A percentile compares a stretch with the other conserved stretches of the same genome.
Conservation (phyloP, 148 eudicot genomes). For the Rhododendron molle region DNA sequence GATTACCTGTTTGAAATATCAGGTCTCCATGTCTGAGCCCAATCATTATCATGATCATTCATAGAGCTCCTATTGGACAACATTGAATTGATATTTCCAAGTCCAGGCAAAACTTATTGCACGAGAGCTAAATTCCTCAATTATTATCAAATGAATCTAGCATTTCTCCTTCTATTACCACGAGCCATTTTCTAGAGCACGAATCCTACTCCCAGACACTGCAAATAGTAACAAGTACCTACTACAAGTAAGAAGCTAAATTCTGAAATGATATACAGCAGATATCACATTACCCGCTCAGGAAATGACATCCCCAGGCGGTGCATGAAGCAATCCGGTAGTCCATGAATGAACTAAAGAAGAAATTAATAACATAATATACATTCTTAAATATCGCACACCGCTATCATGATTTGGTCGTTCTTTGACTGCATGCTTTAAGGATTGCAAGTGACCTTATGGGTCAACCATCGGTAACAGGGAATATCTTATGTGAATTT, state of each 20-base stretch:
- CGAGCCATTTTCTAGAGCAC: slow-evolving; percentile 1
- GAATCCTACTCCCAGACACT: neutral
- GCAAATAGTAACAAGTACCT: neutral
- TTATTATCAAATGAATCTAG: slow-evolving; percentile 10
- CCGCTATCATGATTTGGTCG: neutral
- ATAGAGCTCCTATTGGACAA: slow-evolving; percentile 33
- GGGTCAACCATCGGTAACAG: neutral
- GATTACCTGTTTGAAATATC: slow-evolving; percentile 21
- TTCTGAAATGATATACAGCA: neutral
- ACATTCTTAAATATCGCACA: neutral
- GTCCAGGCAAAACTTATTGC: slow-evolving; percentile 22
- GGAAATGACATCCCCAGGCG: neutral
- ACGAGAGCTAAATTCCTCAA: slow-evolving; percentile 20
- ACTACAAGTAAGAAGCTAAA: neutral
- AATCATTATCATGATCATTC: slow-evolving; percentile 17
- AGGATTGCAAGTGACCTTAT: neutral
- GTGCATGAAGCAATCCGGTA: neutral
- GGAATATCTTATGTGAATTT: neutral
- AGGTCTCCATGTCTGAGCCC: slow-evolving; percentile 13
- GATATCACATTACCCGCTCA: neutral
- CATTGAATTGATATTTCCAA: slow-evolving; percentile 30
- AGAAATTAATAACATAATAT: neutral
- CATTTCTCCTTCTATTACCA: slow-evolving; percentile 16
- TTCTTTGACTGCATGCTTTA: neutral
- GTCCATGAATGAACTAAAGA: neutral